These are phyloP conservation scores for Ascochyta lentis DNA, from an alignment of 2,329 filamentous ascomycete species.

Conservation along the genomic window DNA sequence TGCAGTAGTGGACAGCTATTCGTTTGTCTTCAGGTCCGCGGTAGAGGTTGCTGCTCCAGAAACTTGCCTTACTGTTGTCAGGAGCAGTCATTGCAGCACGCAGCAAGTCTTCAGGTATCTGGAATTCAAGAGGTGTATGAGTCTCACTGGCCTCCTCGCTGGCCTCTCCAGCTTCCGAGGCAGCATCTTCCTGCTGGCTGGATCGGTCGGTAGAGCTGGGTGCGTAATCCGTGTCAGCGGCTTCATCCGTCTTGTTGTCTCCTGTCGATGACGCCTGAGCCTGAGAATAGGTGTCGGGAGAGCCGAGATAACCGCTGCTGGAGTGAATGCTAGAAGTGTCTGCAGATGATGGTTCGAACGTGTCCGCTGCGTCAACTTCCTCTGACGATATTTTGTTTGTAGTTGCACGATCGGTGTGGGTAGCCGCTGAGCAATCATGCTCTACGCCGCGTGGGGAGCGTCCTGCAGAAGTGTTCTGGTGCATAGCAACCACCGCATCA, in stretches of 20 bases:
- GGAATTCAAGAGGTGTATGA: slow-evolving; percentile 36
- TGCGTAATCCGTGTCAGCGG: background rate
- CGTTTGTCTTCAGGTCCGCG: slow-evolving; percentile 60
- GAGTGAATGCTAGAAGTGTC: background rate
- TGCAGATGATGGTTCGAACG: background rate
- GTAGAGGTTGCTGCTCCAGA: slow-evolving; percentile 74
- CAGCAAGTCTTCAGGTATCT: slow-evolving; percentile 40
- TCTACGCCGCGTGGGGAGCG: background rate
- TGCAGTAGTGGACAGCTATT: slow-evolving; percentile 80
- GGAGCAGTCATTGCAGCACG: slow-evolving; percentile 40
- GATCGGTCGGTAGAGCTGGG: background rate
- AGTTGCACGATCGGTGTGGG: background rate
- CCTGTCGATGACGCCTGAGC: background rate
- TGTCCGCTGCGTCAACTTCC: background rate
- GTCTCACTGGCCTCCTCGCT: slow-evolving; percentile 25
- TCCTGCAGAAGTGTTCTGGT: background rate
- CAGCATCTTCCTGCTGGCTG: background rate
- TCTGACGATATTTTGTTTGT: background rate
- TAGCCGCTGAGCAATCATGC: background rate
- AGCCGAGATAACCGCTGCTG: background rate
- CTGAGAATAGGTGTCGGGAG: background rate
- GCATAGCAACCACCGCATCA: background rate
- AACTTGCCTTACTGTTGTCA: slow-evolving; percentile 48
- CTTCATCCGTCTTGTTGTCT: background rate
- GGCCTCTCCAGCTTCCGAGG: slow-evolving; percentile 8